phyloP scores from a whole-genome alignment of 495 filamentous ascomycete genomes.

The Lophium mytilinum region DNA sequence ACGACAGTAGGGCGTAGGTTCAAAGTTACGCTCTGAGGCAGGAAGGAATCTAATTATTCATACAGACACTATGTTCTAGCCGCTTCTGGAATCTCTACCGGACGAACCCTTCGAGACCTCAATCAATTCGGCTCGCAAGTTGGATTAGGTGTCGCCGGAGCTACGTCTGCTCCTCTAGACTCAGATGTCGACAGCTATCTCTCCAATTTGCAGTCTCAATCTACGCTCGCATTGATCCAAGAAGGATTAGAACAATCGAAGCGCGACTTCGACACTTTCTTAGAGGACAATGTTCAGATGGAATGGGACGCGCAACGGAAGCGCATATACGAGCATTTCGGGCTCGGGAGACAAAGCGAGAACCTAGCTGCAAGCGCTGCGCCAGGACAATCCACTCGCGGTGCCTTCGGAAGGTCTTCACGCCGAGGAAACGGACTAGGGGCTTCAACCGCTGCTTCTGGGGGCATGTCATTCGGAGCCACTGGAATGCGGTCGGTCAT shows the following conservation, averaged over 20 bases:
- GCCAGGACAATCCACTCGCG: constrained; percentile 26
- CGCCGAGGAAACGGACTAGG: constrained; percentile 41
- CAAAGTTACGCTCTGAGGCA: constrained; percentile 6
- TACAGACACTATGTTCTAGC: constrained; percentile 73
- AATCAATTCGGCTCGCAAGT: constrained; percentile 49
- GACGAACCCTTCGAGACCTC: constrained; percentile 68
- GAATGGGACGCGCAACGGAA: constrained; percentile 92
- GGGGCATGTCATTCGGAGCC: constrained; percentile 50
- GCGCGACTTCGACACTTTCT: constrained; percentile 80
- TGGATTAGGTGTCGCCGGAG: constrained; percentile 29
- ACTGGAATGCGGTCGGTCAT: constrained; percentile 73
- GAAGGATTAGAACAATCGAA: constrained; percentile 80
- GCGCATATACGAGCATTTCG: constrained; percentile 92
- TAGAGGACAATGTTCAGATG: constrained; percentile 89
- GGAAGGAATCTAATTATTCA: neutral
- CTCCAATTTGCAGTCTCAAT: constrained; percentile 76
- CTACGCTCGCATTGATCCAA: constrained; percentile 80
- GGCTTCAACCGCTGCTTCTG: constrained; percentile 27
- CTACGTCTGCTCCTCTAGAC: constrained; percentile 45
- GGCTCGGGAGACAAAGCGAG: constrained; percentile 51
- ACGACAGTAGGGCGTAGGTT: constrained; percentile 56
- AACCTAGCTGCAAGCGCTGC: constrained; percentile 29
- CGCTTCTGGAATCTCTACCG: constrained; percentile 77
- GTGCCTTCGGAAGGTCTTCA: constrained; percentile 54
- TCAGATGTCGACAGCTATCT: constrained; percentile 79